Evolutionary conservation across 257 asterid genomes (phyloP), one percentile per base, ranked within the genome.

Genomic region (Lycium barbarum): DNA sequence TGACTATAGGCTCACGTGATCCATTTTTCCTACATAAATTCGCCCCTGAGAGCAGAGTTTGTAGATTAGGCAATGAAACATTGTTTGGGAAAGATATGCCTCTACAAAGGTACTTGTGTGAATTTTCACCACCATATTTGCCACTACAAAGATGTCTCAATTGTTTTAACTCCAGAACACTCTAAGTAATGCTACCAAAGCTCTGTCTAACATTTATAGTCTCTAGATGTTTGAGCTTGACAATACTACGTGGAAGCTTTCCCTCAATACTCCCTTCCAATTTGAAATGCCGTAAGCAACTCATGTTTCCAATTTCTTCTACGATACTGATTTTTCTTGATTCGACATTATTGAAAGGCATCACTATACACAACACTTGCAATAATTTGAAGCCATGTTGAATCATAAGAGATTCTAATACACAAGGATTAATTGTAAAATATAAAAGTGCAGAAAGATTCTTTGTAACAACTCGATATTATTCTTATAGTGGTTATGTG

Each of bases 111-210:
- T n/a, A n/a, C n/a, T n/a, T n/a, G n/a, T n/a, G n/a, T n/a, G n/a
- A n/a, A n/a, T n/a, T n/a, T n/a, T n/a, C n/a, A n/a, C n/a, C n/a
- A n/a, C n/a, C n/a, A n/a, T n/a, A n/a, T n/a, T n/a, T n/a, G n/a
- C n/a, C n/a, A n/a, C 2, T 1, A 54, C 17, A 5, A 54, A 54
- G 58, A 12, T 54, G 58, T 12, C 58, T 54, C 17, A 54, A 74
- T 49, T 68, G 78, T 58, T 40, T 79, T 79, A 79, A 83, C 38
- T 71, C 58, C 82, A 84, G 68, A 68, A 86, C 26, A 33, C 67
- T 20, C 6, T 20, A 9, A 11, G 86, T 83, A 54, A 83, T 1
- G 43, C 38, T 20, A 33, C 78, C 17, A 0, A 0, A 6, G 49
- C 61, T 26, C 15, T 58, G 49, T 36, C 51, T 5, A 36, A 67